Conservation (phyloP, 306 rosid genomes). For the Lotus japonicus region DNA sequence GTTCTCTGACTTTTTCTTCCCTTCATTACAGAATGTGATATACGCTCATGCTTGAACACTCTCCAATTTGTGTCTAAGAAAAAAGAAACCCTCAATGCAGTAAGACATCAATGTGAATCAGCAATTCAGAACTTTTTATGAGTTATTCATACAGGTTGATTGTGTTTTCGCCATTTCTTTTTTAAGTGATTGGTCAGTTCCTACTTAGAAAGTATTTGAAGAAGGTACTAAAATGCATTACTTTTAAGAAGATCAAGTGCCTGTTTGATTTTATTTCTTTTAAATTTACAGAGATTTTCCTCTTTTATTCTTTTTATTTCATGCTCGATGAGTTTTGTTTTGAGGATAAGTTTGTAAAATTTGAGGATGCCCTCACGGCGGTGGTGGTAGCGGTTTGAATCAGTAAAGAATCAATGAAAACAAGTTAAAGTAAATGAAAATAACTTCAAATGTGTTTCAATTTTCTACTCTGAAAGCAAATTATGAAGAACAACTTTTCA, state of each 20-base stretch:
- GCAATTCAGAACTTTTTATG: background rate
- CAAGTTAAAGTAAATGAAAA: no score
- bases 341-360: background rate
- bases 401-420: background rate
- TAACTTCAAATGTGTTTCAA: background rate
- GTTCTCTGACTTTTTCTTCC: slow-evolving; percentile 9
- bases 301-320: no score
- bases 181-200: background rate
- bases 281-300: no score
- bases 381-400: background rate
- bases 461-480: background rate
- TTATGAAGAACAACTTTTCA: background rate
- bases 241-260: background rate
- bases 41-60: slow-evolving; percentile 95
- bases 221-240: background rate
- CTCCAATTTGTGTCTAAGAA: slow-evolving; percentile 87
- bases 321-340: background rate
- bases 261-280: background rate
- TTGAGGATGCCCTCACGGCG: background rate
- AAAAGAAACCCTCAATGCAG: slow-evolving; percentile 73
- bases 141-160: background rate
- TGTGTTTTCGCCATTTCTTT: slow-evolving; percentile 8
- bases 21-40: slow-evolving; percentile 72
- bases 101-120: slow-evolving; percentile 32
- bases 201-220: background rate